phyloP scores from a whole-genome alignment of 2,329 filamentous ascomycete species.

The Moelleriella libera region DNA sequence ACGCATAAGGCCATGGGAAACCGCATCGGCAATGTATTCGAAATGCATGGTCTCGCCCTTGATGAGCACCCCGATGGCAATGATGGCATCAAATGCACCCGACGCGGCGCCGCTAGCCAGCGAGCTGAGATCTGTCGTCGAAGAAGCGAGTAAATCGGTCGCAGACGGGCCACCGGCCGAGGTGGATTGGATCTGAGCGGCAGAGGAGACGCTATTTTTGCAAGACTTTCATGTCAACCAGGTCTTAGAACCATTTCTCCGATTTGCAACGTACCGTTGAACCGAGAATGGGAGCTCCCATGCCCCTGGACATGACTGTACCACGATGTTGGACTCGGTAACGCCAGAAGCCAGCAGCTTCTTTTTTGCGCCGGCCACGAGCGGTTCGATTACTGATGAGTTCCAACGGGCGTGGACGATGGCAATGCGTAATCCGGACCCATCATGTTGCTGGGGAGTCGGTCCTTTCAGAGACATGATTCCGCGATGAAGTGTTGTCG shows the following conservation, averaged over 20 bases:
- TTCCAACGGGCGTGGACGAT: slow-evolving; percentile 98
- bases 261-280: slow-evolving; percentile 44
- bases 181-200: slow-evolving; percentile 72
- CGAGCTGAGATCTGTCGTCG: slow-evolving; percentile 51
- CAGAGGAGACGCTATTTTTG: slow-evolving; percentile 55
- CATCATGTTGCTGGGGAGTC: slow-evolving; percentile 44
- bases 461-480: slow-evolving; percentile 40
- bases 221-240: background rate
- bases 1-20: slow-evolving; percentile 85
- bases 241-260: background rate
- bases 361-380: slow-evolving; percentile 68
- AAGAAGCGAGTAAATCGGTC: slow-evolving; percentile 61
- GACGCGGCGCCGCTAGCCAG: slow-evolving; percentile 25
- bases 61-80: slow-evolving; percentile 90
- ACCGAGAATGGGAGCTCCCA: slow-evolving; percentile 91
- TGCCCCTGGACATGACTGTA: slow-evolving; percentile 81
- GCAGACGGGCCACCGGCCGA: slow-evolving; percentile 48
- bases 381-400: slow-evolving; percentile 67
- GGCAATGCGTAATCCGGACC: slow-evolving; percentile 69
- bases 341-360: slow-evolving; percentile 70
- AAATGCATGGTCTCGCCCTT: slow-evolving; percentile 99
- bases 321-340: slow-evolving; percentile 71
- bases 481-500: background rate
- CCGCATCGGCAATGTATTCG: slow-evolving; percentile 90
- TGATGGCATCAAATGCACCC: slow-evolving; percentile 77